Base-by-base conservation (phyloP, 257 asterid genomes). In the Solanum etuberosum region DNA sequence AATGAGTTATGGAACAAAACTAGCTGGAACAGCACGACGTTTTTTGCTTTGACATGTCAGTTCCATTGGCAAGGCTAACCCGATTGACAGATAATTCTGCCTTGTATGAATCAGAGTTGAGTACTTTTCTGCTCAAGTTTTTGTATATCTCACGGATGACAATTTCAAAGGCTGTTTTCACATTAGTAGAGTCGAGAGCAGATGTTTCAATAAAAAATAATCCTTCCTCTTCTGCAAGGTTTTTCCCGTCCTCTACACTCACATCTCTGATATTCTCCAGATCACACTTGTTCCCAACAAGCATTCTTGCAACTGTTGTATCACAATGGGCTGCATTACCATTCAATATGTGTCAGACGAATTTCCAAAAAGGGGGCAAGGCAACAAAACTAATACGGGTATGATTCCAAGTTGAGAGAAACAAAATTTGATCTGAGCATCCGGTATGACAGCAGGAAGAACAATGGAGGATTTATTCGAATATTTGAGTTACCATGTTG, bases 281-380 rank as follows among this genome's bases (percentile, higher is more conserved):
- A 88, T 94, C 95, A 63, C 94, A 91, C 88, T 94, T 94, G 93
- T 94, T 94, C 84, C 96, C 98, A 0, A 93, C 96, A 68, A 94
- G 91, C 94, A 94, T 91, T 86, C 86, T 92, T 31, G 95, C 98
- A 16, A 92, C 92, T 4, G 95, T 87, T 3, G 96, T 93, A 88
- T 94, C 98, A 51, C 94, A 92, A 68, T 94, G 96, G 82, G 90
- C 98, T 93, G 95, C 93, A 90, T 84, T 43, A 27, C 37, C 59
- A 85, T 25, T 37, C 51, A 59, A 65, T 12, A 76, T 29, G 18
- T 32, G 61, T 9, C 73, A 32, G 51, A 14, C 1, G 32, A n/a
- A 77, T 18, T 18, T 54, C 63, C 63, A 54, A 54, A 3, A 38
- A 38, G 21, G 6, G 51, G 20, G 83, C 2, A 2, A 35, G 31